Conservation (phyloP, 2,329 filamentous ascomycete species). For the Fusarium sublunatum region DNA sequence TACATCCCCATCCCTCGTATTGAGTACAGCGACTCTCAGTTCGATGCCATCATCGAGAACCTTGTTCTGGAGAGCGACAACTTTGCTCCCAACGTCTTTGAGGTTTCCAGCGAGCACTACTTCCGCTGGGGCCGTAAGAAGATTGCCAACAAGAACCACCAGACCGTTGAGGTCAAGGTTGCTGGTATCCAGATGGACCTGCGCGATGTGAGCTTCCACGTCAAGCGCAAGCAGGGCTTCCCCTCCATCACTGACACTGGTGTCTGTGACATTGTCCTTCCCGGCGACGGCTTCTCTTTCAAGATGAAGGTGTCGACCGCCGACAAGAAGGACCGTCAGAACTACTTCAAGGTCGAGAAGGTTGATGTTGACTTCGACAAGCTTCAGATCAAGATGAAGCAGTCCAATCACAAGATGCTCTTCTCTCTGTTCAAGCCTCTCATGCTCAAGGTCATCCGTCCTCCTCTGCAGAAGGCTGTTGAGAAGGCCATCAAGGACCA, state of each 20-base stretch:
- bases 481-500: constrained; percentile 91
- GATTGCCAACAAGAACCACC: constrained; percentile 81
- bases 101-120: constrained; percentile 92
- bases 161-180: constrained; percentile 84
- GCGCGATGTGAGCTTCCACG: constrained; percentile 89
- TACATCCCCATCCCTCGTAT: constrained; percentile 96
- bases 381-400: constrained; percentile 88
- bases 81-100: constrained; percentile 90
- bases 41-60: constrained; percentile 94
- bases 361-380: constrained; percentile 85
- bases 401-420: constrained; percentile 94
- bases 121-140: constrained; percentile 95
- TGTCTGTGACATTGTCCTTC: constrained; percentile 87
- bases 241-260: constrained; percentile 88
- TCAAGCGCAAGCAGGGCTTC: constrained; percentile 96
- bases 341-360: constrained; percentile 96
- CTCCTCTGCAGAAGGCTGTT: constrained; percentile 85
- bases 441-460: constrained; percentile 83
- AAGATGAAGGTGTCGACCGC: constrained; percentile 88
- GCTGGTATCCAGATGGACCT: constrained; percentile 94
- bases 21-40: constrained; percentile 84
- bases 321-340: constrained; percentile 77
- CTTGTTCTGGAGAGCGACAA: constrained; percentile 96
- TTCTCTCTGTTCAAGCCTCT: constrained; percentile 89
- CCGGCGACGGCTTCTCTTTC: constrained; percentile 89